Conservation (phyloP, 163 green algal species). For the Smithsoniella earleae region DNA sequence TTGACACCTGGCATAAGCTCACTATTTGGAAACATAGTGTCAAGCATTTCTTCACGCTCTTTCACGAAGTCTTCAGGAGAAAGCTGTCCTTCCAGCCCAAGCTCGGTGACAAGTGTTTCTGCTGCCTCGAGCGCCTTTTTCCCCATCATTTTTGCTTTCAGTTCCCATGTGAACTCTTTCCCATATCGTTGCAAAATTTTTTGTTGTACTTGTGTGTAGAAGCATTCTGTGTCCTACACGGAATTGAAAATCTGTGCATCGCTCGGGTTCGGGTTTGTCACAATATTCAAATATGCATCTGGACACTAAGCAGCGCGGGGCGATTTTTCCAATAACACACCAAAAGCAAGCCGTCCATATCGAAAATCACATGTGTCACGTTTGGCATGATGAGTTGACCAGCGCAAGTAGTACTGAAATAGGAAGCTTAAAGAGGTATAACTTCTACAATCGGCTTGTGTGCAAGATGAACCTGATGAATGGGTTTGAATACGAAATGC, state of each 20-base stretch:
- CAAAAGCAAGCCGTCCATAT: constrained; percentile 68
- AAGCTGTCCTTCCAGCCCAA: constrained; percentile 49
- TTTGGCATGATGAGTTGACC: too few species aligned
- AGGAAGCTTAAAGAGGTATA: too few species aligned
- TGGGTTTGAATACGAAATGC: too few species aligned
- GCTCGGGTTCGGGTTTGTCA: too few species aligned
- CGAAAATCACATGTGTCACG: constrained; percentile 41
- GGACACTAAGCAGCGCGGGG: too few species aligned
- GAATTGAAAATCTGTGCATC: too few species aligned
- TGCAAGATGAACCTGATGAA: too few species aligned
- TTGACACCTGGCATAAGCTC: constrained; percentile 55
- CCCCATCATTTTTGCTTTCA: constrained; percentile 64
- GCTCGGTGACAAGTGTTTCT: constrained; percentile 41
- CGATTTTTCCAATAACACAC: too few species aligned
- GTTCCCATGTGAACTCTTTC: constrained; percentile 64
- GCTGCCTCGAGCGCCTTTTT: constrained; percentile 48
- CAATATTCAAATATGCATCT: too few species aligned
- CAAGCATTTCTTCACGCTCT: constrained; percentile 57
- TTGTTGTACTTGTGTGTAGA: constrained; percentile 68
- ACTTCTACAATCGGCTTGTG: too few species aligned
- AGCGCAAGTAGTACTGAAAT: too few species aligned
- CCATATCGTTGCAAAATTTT: constrained; percentile 47
- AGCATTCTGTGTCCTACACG: constrained; percentile 57
- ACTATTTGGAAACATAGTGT: constrained; percentile 57
- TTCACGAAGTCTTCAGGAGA: constrained; percentile 61